phyloP scores from a whole-genome alignment of 2,329 filamentous ascomycete species.

The Fusarium sp. region DNA sequence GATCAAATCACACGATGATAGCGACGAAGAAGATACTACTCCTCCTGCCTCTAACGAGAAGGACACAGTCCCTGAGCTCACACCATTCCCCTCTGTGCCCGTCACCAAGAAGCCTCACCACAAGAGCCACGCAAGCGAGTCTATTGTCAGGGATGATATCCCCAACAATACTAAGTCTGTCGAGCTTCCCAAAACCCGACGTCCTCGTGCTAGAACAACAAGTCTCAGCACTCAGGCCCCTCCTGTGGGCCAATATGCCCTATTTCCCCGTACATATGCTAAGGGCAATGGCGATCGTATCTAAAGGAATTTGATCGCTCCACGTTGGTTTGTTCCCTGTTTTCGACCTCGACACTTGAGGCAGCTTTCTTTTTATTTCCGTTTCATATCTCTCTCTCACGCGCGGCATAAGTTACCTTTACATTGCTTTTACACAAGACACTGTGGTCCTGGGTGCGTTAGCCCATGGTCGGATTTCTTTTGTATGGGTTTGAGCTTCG shows the following conservation, averaged over 20 bases:
- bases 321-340: constrained; percentile 8
- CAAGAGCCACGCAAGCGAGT: constrained; percentile 52
- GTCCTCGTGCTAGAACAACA: constrained; percentile 57
- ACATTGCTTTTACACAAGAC: constrained; percentile 4
- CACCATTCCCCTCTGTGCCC: constrained; percentile 39
- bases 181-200: constrained; percentile 45
- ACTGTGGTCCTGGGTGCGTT: background rate
- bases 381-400: background rate
- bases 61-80: constrained; percentile 50
- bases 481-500: constrained; percentile 24
- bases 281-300: constrained; percentile 48
- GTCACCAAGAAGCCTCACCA: constrained; percentile 43
- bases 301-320: constrained; percentile 25
- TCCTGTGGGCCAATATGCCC: constrained; percentile 58
- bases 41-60: constrained; percentile 43
- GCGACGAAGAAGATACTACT: constrained; percentile 39
- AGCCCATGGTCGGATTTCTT: constrained; percentile 19
- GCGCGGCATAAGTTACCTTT: background rate
- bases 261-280: constrained; percentile 53
- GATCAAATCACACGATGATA: constrained; percentile 34
- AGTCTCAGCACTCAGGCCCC: constrained; percentile 54
- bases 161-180: constrained; percentile 41
- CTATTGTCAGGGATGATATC: constrained; percentile 45
- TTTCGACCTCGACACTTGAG: constrained; percentile 5
- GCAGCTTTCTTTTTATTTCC: constrained; percentile 1